Percentiles rank a stretch among this genome's conserved stretches.
Evolutionary conservation across 257 asterid species (phyloP).

Genomic region (Solanum tacnaense): DNA sequence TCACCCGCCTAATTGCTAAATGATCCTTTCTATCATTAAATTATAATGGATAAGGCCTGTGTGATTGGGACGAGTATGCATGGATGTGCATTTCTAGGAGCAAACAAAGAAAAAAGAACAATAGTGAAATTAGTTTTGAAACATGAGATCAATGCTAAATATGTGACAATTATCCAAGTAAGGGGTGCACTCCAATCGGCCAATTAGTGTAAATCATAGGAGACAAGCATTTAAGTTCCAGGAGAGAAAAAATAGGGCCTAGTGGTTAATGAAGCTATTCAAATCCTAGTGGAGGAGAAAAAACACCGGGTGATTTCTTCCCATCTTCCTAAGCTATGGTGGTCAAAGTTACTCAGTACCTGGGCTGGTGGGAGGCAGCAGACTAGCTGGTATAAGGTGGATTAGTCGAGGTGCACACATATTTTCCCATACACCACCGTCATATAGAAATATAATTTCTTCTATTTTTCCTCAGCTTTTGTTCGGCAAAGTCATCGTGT

Average conservation of each 20-base stretch:
- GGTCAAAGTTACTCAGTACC: neutral
- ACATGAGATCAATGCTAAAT: neutral
- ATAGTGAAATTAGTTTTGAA: neutral
- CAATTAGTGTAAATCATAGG: neutral
- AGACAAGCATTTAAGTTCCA: neutral
- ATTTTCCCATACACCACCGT: neutral
- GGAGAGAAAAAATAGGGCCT: neutral
- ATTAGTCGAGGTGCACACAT: neutral
- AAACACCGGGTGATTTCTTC: neutral
- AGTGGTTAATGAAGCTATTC: neutral
- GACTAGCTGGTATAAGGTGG: neutral
- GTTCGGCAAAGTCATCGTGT: neutral
- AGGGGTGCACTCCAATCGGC: neutral
- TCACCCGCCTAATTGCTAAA: neutral
- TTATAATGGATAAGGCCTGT: neutral
- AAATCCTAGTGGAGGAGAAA: neutral
- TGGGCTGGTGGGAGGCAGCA: neutral
- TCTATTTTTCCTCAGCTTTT: neutral
- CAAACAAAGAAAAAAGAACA: neutral
- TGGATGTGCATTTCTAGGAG: neutral
- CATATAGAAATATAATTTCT: neutral
- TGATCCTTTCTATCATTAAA: neutral
- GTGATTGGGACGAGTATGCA: neutral
- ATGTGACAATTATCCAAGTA: neutral
- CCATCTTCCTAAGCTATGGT: neutral